Conservation (phyloP, 306 rosid species). For the Quercus rubra region DNA sequence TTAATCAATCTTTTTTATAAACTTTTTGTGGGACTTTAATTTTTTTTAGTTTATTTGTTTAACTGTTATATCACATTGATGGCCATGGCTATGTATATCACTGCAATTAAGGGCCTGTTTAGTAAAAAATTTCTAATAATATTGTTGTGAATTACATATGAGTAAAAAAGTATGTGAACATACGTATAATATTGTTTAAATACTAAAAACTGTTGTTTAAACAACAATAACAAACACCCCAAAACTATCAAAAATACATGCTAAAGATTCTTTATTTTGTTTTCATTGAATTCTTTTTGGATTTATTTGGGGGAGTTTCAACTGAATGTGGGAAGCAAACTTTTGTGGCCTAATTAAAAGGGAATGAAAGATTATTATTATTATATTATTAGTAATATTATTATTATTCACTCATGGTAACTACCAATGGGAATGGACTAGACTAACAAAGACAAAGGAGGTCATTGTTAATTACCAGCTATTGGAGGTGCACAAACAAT, state of each 20-base stretch:
- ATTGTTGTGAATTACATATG: rapidly evolving
- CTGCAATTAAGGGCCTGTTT: rapidly evolving
- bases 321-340: neutral
- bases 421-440: neutral
- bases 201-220: too few relatives aligned
- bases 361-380: too few relatives aligned
- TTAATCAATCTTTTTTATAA: neutral
- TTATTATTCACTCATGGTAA: neutral
- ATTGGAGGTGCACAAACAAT: too few relatives aligned
- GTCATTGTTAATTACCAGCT: too few relatives aligned
- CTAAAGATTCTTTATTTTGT: neutral
- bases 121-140: rapidly evolving
- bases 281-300: neutral
- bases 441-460: too few relatives aligned
- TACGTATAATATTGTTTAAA: rapidly evolving
- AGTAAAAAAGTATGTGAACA: rapidly evolving
- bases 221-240: too few relatives aligned
- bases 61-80: neutral
- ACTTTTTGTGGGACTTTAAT: neutral
- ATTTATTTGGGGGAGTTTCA: neutral
- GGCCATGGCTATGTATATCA: neutral
- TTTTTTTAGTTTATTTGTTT: neutral
- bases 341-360: slow-evolving; percentile 2
- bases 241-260: too few relatives aligned
- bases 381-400: too few relatives aligned